Evolutionary conservation across 768 basidiomycete species (phyloP).

Genomic region (Leccinellum luteum): DNA sequence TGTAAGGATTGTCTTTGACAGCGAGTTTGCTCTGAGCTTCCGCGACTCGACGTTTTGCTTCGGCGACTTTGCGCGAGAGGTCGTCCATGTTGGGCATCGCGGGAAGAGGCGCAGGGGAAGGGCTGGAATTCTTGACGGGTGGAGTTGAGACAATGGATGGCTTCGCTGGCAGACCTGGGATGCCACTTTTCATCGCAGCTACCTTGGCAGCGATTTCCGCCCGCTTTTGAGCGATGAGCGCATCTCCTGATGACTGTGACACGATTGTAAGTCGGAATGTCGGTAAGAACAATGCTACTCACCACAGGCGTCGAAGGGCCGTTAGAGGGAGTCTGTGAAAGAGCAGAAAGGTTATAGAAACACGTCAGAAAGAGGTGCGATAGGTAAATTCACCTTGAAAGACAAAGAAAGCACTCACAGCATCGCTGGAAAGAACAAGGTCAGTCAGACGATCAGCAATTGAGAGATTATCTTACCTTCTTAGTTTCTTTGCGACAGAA

Average conservation of each 20-base stretch:
- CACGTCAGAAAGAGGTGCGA: constrained; percentile 52
- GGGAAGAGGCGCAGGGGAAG: constrained; percentile 41
- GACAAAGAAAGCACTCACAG: constrained; percentile 53
- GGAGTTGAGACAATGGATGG: constrained; percentile 26
- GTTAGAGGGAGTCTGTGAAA: constrained; percentile 49
- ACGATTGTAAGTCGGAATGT: constrained; percentile 2
- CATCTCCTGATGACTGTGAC: constrained; percentile 51
- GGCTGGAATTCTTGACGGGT: constrained; percentile 23
- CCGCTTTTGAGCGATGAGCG: constrained; percentile 77
- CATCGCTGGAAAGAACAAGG: constrained; percentile 47
- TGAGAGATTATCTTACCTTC: constrained; percentile 47
- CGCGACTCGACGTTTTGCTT: constrained; percentile 81
- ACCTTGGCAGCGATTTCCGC: constrained; percentile 85
- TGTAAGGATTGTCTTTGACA: constrained; percentile 83
- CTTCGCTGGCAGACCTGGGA: constrained; percentile 30
- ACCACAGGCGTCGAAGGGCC: constrained; percentile 43
- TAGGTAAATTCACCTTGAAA: constrained; percentile 71
- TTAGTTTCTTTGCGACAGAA: constrained; percentile 54
- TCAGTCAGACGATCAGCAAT: constrained; percentile 19
- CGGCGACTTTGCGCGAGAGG: constrained; percentile 69
- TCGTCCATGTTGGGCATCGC: constrained; percentile 53
- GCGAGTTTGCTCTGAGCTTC: constrained; percentile 77
- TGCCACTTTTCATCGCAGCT: constrained; percentile 62
- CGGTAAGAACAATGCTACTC: constrained; percentile 26
- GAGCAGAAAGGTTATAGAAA: constrained; percentile 63